These are phyloP conservation scores for Fusarium irregulare DNA, from an alignment of 2,329 filamentous ascomycete genomes.

Conservation along the genomic window DNA sequence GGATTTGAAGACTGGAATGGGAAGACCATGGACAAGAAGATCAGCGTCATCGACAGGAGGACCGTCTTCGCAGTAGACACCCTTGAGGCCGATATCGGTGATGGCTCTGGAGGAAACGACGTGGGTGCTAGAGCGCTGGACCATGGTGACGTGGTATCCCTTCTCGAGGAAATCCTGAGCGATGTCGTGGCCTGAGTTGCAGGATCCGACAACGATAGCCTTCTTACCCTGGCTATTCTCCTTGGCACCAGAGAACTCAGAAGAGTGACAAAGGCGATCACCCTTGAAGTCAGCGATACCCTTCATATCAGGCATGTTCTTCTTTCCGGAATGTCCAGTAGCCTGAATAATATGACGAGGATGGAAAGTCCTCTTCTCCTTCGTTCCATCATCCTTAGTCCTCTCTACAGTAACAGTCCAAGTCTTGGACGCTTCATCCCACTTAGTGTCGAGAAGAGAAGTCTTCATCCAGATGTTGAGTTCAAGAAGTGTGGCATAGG, in stretches of 20 bases:
- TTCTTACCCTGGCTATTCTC: slow-evolving; percentile 64
- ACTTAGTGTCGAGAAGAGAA: slow-evolving; percentile 59
- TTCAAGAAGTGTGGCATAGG: slow-evolving; percentile 73
- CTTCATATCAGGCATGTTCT: slow-evolving; percentile 67
- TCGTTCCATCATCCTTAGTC: slow-evolving; percentile 59
- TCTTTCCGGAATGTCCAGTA: slow-evolving; percentile 76
- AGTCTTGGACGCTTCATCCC: slow-evolving; percentile 59
- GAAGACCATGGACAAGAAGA: slow-evolving; percentile 66
- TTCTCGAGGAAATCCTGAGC: slow-evolving; percentile 74
- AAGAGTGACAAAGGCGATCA: slow-evolving; percentile 70
- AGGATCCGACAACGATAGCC: slow-evolving; percentile 73
- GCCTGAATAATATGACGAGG: slow-evolving; percentile 74
- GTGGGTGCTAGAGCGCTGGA: slow-evolving; percentile 74
- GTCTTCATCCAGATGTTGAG: slow-evolving; percentile 74
- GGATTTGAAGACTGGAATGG: slow-evolving; percentile 69
- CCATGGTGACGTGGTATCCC: slow-evolving; percentile 74
- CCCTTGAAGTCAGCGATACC: slow-evolving; percentile 70
- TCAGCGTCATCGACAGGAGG: slow-evolving; percentile 76
- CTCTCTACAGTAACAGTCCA: slow-evolving; percentile 69
- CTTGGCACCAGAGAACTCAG: slow-evolving; percentile 66
- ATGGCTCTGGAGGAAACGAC: slow-evolving; percentile 69
- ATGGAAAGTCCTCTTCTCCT: slow-evolving; percentile 65
- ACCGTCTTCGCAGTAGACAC: slow-evolving; percentile 61
- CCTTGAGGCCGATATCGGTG: slow-evolving; percentile 63
- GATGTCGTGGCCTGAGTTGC: slow-evolving; percentile 77